phyloP scores from a whole-genome alignment of 2,329 filamentous ascomycete genomes.

The Trichoderma sp. region DNA sequence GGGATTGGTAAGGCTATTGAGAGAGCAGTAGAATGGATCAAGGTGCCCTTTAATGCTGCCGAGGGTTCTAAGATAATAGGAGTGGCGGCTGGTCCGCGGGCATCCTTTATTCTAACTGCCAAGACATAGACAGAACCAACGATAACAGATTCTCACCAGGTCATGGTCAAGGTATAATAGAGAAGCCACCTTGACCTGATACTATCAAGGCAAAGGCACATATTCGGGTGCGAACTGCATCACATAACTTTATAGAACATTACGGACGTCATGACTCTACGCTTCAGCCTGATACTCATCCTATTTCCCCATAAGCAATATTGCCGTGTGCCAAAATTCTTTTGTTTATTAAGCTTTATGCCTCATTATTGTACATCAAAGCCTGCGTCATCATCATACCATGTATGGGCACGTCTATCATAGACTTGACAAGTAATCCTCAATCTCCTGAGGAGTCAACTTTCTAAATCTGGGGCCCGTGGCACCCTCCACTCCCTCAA shows the following conservation, averaged over 20 bases:
- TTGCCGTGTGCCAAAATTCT: conserved; percentile 1
- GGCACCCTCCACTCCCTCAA: conserved; percentile 84
- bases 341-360: conserved; percentile 22
- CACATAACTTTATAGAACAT: not conserved
- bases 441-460: conserved; percentile 95
- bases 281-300: not conserved
- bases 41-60: conserved; percentile 34
- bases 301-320: not conserved
- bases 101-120: conserved; percentile 50
- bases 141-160: not conserved
- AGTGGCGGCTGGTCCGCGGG: conserved; percentile 51
- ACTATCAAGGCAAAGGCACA: not conserved
- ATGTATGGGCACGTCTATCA: conserved; percentile 48
- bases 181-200: not conserved
- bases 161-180: not conserved
- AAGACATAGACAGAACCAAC: conserved; percentile 12
- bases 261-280: not conserved
- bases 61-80: conserved; percentile 36
- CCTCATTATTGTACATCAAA: conserved; percentile 22
- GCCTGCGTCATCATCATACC: conserved; percentile 12
- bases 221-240: not conserved
- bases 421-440: conserved; percentile 99
- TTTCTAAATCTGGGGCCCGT: conserved; percentile 88
- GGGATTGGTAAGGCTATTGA: conserved; percentile 41
- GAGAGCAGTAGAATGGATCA: conserved; percentile 39